Evolutionary conservation across 306 rosid species (phyloP), one percentile per base, ranked within the genome.

Genomic region (Quercus cerris): DNA sequence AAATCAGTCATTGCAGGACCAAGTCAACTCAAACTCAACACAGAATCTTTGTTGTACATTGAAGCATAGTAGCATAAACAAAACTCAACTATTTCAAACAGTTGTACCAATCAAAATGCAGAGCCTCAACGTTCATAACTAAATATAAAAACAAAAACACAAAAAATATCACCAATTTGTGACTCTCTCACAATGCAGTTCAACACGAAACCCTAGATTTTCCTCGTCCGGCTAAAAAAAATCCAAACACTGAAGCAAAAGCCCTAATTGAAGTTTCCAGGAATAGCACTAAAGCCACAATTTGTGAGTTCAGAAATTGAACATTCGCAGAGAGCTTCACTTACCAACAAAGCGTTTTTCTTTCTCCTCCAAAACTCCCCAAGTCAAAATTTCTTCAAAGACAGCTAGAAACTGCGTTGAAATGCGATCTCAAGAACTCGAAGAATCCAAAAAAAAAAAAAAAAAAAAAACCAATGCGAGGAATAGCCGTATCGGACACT

Each of bases 171-270:
- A 84, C 35, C 41, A 83, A 86, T 56, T 81, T 78, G 58, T 41
- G 82, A 79, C 66, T 76, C 63, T 41, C 46, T 41, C 46, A 41
- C 46, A 41, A 41, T 41, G 46, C 46, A 41, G 46, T 7, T 8
- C 46, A 41, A 41, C 46, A 41, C 67, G 30, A 87, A 90, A 90
- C 92, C 90, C 94, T 90, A 90, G 87, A 81, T 81, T 57, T 57
- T 49, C 17, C 54, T n/a, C 13, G 56, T 56, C 51, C 73, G 52
- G 31, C 56, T 27, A 41, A 62, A 84, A 67, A 67, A 41, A 7
- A 78, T 81, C 84, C 77, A 70, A 77, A 56, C 71, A 14, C 70
- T 59, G 79, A 44, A 84, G 68, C 28, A 25, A 79, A 71, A 49
- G 14, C 73, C 82, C 81, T 62, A 84, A 81, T 62, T 77, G 67